A percentile compares a stretch with the other conserved stretches of the same genome.
phyloP scores from a whole-genome alignment of 2,329 filamentous ascomycete genomes.

The Chaetomiaceae sp. region DNA sequence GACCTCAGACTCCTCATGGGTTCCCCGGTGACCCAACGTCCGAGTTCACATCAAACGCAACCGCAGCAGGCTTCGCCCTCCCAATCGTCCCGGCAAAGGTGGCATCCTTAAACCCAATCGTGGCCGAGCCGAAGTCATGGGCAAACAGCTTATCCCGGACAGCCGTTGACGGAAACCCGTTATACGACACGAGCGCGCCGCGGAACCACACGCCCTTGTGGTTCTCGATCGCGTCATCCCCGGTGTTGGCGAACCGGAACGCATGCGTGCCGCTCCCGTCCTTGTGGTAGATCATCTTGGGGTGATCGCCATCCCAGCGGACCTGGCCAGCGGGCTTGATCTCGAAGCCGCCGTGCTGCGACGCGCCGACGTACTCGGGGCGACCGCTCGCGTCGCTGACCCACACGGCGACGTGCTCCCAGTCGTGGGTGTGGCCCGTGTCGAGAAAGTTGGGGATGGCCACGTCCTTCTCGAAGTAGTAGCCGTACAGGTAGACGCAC shows the following conservation, averaged over 20 bases:
- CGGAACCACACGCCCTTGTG: constrained; percentile 34
- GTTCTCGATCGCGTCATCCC: constrained; percentile 32
- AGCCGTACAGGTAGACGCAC: constrained; percentile 43
- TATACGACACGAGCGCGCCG: constrained; percentile 31
- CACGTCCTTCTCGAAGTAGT: constrained; percentile 46
- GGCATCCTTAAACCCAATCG: constrained; percentile 26
- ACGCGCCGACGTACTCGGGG: constrained; percentile 31
- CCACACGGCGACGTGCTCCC: constrained; percentile 37
- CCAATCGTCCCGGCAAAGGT: constrained; percentile 21
- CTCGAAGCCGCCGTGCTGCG: constrained; percentile 33
- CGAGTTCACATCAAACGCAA: constrained; percentile 24
- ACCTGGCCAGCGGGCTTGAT: constrained; percentile 26
- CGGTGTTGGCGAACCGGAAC: constrained; percentile 32
- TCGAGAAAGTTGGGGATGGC: constrained; percentile 28
- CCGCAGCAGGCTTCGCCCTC: constrained; percentile 19
- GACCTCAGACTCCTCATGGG: constrained; percentile 11
- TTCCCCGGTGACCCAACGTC: constrained; percentile 25
- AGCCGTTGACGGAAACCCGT: constrained; percentile 29
- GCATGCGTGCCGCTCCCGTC: constrained; percentile 34
- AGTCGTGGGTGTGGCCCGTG: constrained; percentile 39
- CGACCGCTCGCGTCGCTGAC: constrained; percentile 23
- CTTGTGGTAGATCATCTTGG: constrained; percentile 40
- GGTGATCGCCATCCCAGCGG: constrained; percentile 31
- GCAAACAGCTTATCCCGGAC: constrained; percentile 25
- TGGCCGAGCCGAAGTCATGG: constrained; percentile 27